These are phyloP conservation scores for Penicillium sp. DNA, from an alignment of 2,329 filamentous ascomycete species.

Conservation along the genomic window DNA sequence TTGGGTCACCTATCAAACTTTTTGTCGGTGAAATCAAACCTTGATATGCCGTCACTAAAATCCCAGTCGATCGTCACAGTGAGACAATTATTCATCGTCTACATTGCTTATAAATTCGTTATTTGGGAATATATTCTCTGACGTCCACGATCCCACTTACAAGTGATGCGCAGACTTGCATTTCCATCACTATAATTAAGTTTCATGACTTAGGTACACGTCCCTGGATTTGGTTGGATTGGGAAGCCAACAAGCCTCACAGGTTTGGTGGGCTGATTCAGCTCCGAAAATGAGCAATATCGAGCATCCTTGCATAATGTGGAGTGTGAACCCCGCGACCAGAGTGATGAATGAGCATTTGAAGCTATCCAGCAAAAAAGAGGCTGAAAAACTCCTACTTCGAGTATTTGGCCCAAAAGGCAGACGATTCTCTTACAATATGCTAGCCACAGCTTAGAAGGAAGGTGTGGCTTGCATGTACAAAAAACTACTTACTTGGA, in stretches of 20 bases:
- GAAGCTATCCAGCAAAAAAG: too few relatives aligned
- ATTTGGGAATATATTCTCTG: too few relatives aligned
- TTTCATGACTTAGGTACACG: not conserved
- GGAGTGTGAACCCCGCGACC: not conserved
- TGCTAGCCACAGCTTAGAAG: too few relatives aligned
- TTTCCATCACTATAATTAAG: too few relatives aligned
- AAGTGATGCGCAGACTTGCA: too few relatives aligned
- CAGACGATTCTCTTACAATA: too few relatives aligned
- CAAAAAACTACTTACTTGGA: not conserved
- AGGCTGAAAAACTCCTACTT: not conserved
- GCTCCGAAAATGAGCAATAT: not conserved
- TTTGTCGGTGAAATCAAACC: not conserved
- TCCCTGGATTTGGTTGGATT: not conserved
- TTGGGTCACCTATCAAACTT: not conserved
- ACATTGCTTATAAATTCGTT: not conserved
- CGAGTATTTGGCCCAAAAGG: not conserved
- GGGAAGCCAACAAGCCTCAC: not conserved
- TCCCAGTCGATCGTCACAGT: not conserved
- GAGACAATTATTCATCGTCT: not conserved
- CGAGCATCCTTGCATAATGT: not conserved
- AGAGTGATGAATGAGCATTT: not conserved
- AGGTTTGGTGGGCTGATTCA: not conserved
- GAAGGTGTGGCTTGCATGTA: too few relatives aligned
- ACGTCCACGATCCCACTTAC: too few relatives aligned
- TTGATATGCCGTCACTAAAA: not conserved